Base-by-base conservation (phyloP, 345 rosid genomes). In the Garcia nutans region DNA sequence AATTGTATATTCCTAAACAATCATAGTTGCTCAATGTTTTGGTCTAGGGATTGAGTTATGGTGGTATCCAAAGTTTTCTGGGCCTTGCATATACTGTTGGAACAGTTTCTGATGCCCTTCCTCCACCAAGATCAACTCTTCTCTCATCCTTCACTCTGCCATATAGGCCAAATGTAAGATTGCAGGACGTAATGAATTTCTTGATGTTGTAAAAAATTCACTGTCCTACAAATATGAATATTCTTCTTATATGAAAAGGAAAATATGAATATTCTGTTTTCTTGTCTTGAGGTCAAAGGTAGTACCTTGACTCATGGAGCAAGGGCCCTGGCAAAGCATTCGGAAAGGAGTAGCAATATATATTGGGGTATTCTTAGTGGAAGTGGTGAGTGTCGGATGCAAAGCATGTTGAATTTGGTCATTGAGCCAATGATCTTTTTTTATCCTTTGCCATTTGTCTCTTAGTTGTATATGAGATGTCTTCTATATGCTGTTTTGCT, bases 261-360 rank as follows among this genome's bases (percentile, higher is more conserved):
- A 70, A 75, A 12, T 66, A 19, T 61, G 62, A 56, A 64, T 77
- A 63, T 62, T 20, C 26, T 47, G 11, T 28, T 75, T 79, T 19
- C 64, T 81, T 72, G 65, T 64, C 70, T 80, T 54, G 70, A 90
- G 98, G 80, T 88, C 73, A 86, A 87, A 84, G 84, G 91, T 76
- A 84, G 88, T 85, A 37, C 68, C 77, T 82, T 93, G 73, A 93
- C 89, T 75, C 84, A 80, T 80, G 98, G 96, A 73, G 93, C 93
- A 72, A 86, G 98, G 84, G 94, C 96, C 45, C 77, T 93, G 86
- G 87, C 92, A 42, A 92, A 93, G 84, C 98, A 93, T 72, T 81
- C 79, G 70, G 74, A 82, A 81, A 85, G 97, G 77, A 83, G 94
- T 70, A 76, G 91, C 50, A 68, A 72, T 64, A 71, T 83, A 60